Conservation (phyloP, 2,329 filamentous ascomycete genomes). For the Colletotrichum horii region DNA sequence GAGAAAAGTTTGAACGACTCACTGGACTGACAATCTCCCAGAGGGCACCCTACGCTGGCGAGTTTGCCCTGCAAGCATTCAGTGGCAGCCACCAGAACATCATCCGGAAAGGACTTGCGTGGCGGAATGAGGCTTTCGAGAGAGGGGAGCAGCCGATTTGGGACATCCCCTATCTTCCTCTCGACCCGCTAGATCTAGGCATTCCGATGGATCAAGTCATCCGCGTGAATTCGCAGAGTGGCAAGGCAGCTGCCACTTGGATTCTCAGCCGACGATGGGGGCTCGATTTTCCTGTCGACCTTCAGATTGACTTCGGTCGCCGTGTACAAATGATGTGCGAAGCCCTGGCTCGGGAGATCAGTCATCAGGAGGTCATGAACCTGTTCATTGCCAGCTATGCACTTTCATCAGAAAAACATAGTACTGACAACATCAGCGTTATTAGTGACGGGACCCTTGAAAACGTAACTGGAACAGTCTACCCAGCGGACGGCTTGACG, state of each 20-base stretch:
- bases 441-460: background rate
- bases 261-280: background rate
- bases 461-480: background rate
- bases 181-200: background rate
- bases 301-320: background rate
- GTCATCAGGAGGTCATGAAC: background rate
- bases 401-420: background rate
- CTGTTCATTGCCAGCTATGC: conserved; percentile 2
- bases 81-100: conserved; percentile 4
- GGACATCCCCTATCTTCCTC: conserved; percentile 2
- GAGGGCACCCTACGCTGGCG: background rate
- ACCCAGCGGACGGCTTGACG: background rate
- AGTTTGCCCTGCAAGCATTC: background rate
- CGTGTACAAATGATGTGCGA: conserved; percentile 7
- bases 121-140: background rate
- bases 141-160: background rate
- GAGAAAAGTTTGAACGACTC: background rate
- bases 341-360: conserved; percentile 1
- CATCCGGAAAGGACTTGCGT: background rate
- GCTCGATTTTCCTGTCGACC: background rate
- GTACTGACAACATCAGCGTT: background rate
- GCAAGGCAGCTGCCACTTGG: background rate
- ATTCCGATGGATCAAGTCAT: background rate
- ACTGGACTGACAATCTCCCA: background rate
- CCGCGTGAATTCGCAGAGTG: background rate